phyloP scores from a whole-genome alignment of 495 filamentous ascomycete species.

The Parmelia sp. region DNA sequence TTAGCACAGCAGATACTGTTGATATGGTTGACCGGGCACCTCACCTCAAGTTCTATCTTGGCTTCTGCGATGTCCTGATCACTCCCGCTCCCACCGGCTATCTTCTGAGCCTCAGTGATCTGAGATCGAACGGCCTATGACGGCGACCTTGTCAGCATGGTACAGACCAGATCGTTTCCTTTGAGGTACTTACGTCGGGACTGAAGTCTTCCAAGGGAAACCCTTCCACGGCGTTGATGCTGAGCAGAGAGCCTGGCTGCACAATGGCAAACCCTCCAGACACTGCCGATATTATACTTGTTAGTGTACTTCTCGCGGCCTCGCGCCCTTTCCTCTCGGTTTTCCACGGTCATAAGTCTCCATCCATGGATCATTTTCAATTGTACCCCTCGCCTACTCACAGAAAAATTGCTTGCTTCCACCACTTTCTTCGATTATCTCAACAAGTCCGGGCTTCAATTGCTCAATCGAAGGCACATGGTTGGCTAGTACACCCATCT shows the following conservation, averaged over 20 bases:
- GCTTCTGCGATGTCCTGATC: slow-evolving; percentile 98
- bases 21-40: slow-evolving; percentile 26
- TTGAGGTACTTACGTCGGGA: slow-evolving; percentile 52
- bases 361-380: not conserved
- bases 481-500: slow-evolving; percentile 98
- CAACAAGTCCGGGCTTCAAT: slow-evolving; percentile 90
- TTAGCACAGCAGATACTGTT: slow-evolving; percentile 12
- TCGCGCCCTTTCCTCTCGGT: not conserved
- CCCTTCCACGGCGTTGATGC: slow-evolving; percentile 96
- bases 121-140: slow-evolving; percentile 59
- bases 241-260: slow-evolving; percentile 88
- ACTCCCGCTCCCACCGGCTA: slow-evolving; percentile 81
- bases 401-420: slow-evolving; percentile 98
- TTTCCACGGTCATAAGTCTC: not conserved
- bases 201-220: slow-evolving; percentile 94
- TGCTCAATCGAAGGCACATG: slow-evolving; percentile 99
- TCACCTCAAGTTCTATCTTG: slow-evolving; percentile 96
- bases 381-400: slow-evolving; percentile 46
- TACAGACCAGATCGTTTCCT: not conserved
- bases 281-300: slow-evolving; percentile 46
- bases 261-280: slow-evolving; percentile 96
- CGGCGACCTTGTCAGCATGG: not conserved
- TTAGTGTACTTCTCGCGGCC: not conserved
- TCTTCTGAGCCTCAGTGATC: slow-evolving; percentile 90
- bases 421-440: slow-evolving; percentile 87